phyloP scores from a whole-genome alignment of 495 filamentous ascomycete genomes.

The Annulohypoxylon maeteangense region DNA sequence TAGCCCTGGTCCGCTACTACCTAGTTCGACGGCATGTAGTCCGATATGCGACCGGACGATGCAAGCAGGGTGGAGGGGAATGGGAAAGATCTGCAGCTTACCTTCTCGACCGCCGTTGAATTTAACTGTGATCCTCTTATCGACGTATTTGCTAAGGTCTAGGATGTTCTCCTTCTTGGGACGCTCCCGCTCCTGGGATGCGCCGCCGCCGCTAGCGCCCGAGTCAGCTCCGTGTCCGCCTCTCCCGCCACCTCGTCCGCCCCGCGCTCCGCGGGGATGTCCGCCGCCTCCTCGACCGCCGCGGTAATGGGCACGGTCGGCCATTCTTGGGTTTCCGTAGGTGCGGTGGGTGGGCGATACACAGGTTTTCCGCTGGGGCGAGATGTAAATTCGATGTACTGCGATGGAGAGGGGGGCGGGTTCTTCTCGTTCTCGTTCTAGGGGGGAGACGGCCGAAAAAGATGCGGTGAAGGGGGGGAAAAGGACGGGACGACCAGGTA shows the following conservation, averaged over 20 bases:
- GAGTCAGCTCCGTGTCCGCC: slow-evolving; percentile 49
- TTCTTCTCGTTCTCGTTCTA: neutral
- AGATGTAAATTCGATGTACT: neutral
- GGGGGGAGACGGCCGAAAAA: slow-evolving; percentile 18
- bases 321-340: slow-evolving; percentile 59
- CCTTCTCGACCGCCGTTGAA: slow-evolving; percentile 96
- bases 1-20: neutral
- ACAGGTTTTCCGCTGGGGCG: neutral
- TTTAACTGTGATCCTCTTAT: slow-evolving; percentile 93
- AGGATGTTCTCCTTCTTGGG: slow-evolving; percentile 99
- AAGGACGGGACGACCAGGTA: neutral
- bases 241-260: slow-evolving; percentile 60
- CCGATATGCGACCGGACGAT: neutral
- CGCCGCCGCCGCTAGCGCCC: slow-evolving; percentile 47
- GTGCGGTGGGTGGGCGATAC: slow-evolving; percentile 13
- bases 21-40: neutral
- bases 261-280: slow-evolving; percentile 52
- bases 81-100: slow-evolving; percentile 50
- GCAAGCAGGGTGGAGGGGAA: neutral
- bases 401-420: neutral
- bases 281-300: slow-evolving; percentile 56
- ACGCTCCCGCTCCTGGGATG: slow-evolving; percentile 69
- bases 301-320: slow-evolving; percentile 66
- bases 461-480: slow-evolving; percentile 32
- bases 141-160: slow-evolving; percentile 93